Percentiles rank a stretch among this genome's conserved stretches.
Conservation (phyloP, 495 filamentous ascomycete genomes). For the Cairneyella variabilis region DNA sequence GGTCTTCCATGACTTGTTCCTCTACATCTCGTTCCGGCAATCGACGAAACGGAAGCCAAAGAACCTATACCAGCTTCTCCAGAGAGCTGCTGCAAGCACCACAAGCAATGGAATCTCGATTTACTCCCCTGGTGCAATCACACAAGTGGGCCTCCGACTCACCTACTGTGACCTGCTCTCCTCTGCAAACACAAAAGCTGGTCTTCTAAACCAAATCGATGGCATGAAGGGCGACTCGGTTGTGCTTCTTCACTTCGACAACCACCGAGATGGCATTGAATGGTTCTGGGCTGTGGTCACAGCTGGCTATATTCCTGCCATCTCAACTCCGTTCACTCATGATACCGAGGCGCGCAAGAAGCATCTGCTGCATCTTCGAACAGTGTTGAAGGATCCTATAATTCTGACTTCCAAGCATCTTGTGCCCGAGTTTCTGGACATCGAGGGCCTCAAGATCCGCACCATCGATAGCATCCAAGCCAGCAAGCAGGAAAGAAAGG, state of each 20-base stretch:
- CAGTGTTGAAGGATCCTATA: constrained; percentile 4
- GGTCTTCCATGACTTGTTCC: too few relatives aligned
- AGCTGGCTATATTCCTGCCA: constrained; percentile 36
- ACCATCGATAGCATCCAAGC: too few relatives aligned
- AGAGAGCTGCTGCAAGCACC: not conserved
- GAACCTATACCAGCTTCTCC: not conserved
- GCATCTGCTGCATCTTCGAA: constrained; percentile 28
- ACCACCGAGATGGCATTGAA: constrained; percentile 34
- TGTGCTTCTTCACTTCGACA: constrained; percentile 37
- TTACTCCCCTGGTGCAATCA: not conserved
- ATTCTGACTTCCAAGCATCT: constrained; percentile 14
- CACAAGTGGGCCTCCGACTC: too few relatives aligned
- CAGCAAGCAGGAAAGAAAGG: too few relatives aligned
- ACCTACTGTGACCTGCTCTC: not conserved
- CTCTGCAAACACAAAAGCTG: not conserved
- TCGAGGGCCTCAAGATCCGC: not conserved
- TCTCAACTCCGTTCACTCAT: constrained; percentile 36
- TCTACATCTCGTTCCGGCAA: too few relatives aligned
- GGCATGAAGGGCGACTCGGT: too few relatives aligned
- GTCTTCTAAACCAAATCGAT: not conserved
- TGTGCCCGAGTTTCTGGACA: not conserved
- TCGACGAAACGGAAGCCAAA: too few relatives aligned
- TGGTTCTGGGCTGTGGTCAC: constrained; percentile 45
- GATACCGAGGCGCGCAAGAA: constrained; percentile 29
- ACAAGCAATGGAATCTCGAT: not conserved